Conservation (phyloP, 352 stramenopile species). For the Thalassiosira ordinaria region DNA sequence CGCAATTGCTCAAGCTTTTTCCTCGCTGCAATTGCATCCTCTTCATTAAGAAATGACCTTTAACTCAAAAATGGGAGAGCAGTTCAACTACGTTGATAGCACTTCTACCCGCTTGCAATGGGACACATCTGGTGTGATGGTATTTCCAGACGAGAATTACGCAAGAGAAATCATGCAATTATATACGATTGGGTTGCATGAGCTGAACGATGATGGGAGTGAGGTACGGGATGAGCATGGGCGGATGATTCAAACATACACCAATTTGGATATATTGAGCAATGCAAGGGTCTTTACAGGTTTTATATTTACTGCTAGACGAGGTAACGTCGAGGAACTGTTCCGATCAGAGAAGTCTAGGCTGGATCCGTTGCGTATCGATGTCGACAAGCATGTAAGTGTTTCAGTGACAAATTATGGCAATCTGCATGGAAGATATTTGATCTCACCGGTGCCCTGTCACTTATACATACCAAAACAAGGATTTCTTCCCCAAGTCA, state of each 20-base stretch:
- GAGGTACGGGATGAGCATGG: slow-evolving; percentile 65
- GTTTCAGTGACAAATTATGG: no score
- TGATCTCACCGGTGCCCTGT: no score
- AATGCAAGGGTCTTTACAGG: slow-evolving; percentile 71
- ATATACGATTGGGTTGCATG: slow-evolving; percentile 52
- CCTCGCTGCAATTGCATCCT: no score
- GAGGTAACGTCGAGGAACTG: slow-evolving; percentile 66
- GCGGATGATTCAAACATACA: slow-evolving; percentile 69
- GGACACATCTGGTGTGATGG: slow-evolving; percentile 32
- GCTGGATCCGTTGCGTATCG: slow-evolving; percentile 58
- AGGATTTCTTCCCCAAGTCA: slow-evolving; percentile 74
- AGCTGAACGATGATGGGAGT: slow-evolving; percentile 77
- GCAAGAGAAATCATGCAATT: slow-evolving; percentile 64
- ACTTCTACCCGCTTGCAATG: slow-evolving; percentile 40
- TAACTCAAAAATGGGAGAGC: slow-evolving; percentile 60
- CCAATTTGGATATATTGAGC: slow-evolving; percentile 74
- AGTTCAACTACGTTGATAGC: slow-evolving; percentile 53
- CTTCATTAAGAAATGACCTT: slow-evolving; percentile 70
- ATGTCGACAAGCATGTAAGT: slow-evolving; percentile 51
- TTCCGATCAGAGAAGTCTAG: slow-evolving; percentile 61
- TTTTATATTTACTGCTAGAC: slow-evolving; percentile 58
- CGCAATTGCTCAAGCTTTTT: no score
- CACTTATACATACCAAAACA: no score
- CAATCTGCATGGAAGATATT: no score
- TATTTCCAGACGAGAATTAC: slow-evolving; percentile 66